These are phyloP conservation scores for Bocquillonia castaneifolia DNA, from an alignment of 441 rosid species.

Conservation along the genomic window DNA sequence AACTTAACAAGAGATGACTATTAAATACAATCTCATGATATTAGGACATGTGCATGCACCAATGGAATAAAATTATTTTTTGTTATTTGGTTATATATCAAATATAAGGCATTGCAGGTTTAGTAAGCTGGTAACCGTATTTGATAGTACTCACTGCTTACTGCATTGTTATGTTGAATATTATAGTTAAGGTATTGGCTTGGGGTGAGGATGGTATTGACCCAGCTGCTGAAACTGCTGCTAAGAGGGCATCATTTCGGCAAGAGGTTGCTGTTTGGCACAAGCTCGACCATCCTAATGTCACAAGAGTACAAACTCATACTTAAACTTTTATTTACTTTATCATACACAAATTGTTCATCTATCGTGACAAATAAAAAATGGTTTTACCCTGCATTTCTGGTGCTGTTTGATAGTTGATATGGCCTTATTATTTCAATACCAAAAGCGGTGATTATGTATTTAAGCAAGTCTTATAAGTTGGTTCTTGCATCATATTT, in stretches of 20 bases:
- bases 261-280: constrained; percentile 98
- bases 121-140: not conserved
- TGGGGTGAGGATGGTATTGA: constrained; percentile 92
- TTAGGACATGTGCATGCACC: not conserved
- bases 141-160: constrained; percentile 8
- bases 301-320: constrained; percentile 53
- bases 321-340: constrained; percentile 15
- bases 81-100: not conserved
- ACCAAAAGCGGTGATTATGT: too few relatives aligned
- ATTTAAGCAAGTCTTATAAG: too few relatives aligned
- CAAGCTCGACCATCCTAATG: constrained; percentile 86
- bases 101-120: not conserved
- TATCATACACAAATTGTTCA: not conserved
- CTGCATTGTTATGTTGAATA: constrained; percentile 19
- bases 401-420: not conserved
- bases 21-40: constrained; percentile 5
- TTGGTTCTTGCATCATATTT: too few relatives aligned
- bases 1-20: not conserved
- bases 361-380: not conserved
- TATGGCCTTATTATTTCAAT: too few relatives aligned
- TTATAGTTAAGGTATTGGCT: constrained; percentile 67
- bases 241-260: constrained; percentile 59
- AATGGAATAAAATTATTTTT: not conserved
- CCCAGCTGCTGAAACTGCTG: constrained; percentile 64
- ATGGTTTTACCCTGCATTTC: not conserved